Base-by-base conservation (phyloP, 495 filamentous ascomycete genomes). In the Neurospora sp. region DNA sequence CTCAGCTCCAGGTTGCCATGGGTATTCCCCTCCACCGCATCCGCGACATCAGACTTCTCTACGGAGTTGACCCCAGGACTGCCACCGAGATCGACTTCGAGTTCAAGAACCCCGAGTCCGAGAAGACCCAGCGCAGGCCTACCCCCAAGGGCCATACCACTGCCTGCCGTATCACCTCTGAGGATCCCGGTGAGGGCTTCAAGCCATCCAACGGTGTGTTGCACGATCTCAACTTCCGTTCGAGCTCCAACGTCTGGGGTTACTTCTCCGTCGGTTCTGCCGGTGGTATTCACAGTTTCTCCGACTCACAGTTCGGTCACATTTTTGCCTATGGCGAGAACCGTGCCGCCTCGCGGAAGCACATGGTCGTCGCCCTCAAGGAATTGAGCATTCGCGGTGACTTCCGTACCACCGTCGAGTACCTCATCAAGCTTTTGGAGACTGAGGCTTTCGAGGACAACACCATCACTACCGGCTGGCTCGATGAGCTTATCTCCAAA, bases 321-420 rank as follows among this genome's bases (percentile, higher is more conserved):
- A 98, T 99, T 78, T 99, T 99, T 82, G 96, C 96, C 74, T 99
- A 98, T 78, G 96, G 96, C 75, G 96, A 99, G 87, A 98, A 94
- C 82, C 90, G 96, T 78, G 89, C 92, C 31, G 94, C 96, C 39
- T 99, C 96, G 37, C 87, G 96, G 73, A 99, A 99, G 82, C 97
- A 99, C 87, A 99, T 99, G 96, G 94, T 99, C 77, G 93, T 99
- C 69, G 96, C 96, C 8, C 83, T 99, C 78, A 99, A 99, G 86
- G 96, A 99, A 84, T 83, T 99, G 78, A 98, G 94, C 84, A 99
- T 99, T 85, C 96, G 96, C 84, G 96, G 96, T 86, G 96, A 99
- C 81, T 99, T 99, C 88, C 87, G 95, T 77, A 98, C 95, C 59
- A 99, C 96, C 8, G 94, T 99, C 48, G 96, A 99, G 81, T 99